phyloP scores from a whole-genome alignment of 2,329 filamentous ascomycete species.

The Coleophoma eucalyptorum region DNA sequence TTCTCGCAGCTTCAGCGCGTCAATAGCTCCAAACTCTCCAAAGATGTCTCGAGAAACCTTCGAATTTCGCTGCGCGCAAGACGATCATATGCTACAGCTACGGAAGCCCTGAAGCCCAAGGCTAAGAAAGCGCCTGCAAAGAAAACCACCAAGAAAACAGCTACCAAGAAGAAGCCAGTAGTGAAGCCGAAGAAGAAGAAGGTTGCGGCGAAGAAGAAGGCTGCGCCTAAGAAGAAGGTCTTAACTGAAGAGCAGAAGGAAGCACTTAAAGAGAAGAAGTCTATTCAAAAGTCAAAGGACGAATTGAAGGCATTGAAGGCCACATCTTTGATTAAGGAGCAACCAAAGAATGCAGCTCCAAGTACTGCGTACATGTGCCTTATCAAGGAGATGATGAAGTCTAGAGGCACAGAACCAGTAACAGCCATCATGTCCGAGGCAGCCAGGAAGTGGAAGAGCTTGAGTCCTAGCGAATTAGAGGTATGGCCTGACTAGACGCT shows the following conservation, averaged over 20 bases:
- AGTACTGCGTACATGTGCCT: neutral
- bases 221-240: constrained; percentile 10
- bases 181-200: constrained; percentile 20
- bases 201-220: constrained; percentile 24
- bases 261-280: constrained; percentile 5
- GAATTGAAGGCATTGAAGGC: constrained; percentile 15
- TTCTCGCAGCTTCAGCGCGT: constrained; percentile 21
- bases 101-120: constrained; percentile 19
- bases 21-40: constrained; percentile 8
- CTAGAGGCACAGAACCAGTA: constrained; percentile 6
- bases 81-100: constrained; percentile 21
- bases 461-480: constrained; percentile 30
- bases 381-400: constrained; percentile 2
- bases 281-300: constrained; percentile 20
- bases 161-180: constrained; percentile 15
- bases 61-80: constrained; percentile 2
- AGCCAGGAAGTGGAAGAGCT: constrained; percentile 26
- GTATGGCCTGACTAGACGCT: constrained; percentile 19
- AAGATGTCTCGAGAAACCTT: constrained; percentile 9
- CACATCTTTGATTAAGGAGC: neutral
- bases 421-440: constrained; percentile 7
- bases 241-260: neutral
- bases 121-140: constrained; percentile 12
- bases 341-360: neutral
- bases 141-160: constrained; percentile 25